phyloP scores from a whole-genome alignment of 495 filamentous ascomycete species.

The Penicillium cosmopolitanum region DNA sequence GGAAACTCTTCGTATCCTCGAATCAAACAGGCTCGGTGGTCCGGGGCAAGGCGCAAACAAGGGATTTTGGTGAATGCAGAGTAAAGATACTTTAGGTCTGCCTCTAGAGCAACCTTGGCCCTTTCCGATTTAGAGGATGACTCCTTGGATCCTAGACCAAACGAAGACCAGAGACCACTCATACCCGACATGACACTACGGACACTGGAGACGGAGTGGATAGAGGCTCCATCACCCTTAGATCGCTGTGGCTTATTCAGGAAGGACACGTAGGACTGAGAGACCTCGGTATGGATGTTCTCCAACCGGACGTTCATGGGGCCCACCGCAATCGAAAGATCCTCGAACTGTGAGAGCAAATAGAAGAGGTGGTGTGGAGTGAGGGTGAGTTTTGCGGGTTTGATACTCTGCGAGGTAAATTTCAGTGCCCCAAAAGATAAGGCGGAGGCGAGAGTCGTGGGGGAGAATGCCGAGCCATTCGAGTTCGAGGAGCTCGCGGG shows the following conservation, averaged over 20 bases:
- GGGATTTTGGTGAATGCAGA: conserved; percentile 99
- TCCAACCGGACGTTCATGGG: conserved; percentile 96
- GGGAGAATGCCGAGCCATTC: conserved; percentile 63
- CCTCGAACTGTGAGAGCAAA: conserved; percentile 90
- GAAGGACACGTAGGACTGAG: conserved; percentile 94
- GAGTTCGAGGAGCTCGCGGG: conserved; percentile 53
- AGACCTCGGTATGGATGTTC: conserved; percentile 85
- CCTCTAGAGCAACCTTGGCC: conserved; percentile 80
- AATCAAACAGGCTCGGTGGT: conserved; percentile 86
- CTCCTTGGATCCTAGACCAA: conserved; percentile 76
- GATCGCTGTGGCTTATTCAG: conserved; percentile 74
- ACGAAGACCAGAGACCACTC: conserved; percentile 86
- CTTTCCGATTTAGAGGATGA: conserved; percentile 79
- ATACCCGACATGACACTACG: conserved; percentile 97
- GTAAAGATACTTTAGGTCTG: conserved; percentile 93
- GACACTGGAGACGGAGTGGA: conserved; percentile 94
- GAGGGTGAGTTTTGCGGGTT: conserved; percentile 87
- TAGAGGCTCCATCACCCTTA: conserved; percentile 82
- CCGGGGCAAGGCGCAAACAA: conserved; percentile 82
- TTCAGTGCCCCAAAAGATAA: conserved; percentile 82
- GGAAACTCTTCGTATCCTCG: conserved; percentile 96
- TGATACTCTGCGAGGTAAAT: conserved; percentile 81
- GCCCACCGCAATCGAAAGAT: conserved; percentile 84
- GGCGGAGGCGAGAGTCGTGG: conserved; percentile 76
- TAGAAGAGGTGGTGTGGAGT: conserved; percentile 99